phyloP scores from a whole-genome alignment of 2,329 filamentous ascomycete genomes.

The Xylaria sp. region DNA sequence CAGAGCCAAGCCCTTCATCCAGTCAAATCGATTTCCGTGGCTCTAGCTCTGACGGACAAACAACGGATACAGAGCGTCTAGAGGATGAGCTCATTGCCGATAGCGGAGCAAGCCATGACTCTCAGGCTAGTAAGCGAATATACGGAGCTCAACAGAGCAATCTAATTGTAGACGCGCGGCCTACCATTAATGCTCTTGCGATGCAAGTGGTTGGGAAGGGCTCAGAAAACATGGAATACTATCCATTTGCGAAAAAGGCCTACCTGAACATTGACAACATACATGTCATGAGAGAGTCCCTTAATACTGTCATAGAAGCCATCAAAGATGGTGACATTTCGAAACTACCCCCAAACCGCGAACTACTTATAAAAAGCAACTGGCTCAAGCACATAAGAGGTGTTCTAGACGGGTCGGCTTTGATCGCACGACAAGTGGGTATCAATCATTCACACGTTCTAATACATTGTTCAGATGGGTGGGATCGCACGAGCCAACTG shows the following conservation, averaged over 20 bases:
- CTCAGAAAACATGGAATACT: slow-evolving; percentile 98
- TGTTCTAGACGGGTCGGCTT: slow-evolving; percentile 83
- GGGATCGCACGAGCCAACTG: slow-evolving; percentile 96
- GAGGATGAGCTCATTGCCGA: slow-evolving; percentile 74
- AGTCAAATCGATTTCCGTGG: slow-evolving; percentile 64
- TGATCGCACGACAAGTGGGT: slow-evolving; percentile 89
- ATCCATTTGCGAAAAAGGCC: slow-evolving; percentile 88
- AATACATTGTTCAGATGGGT: slow-evolving; percentile 98
- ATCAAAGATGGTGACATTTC: slow-evolving; percentile 93
- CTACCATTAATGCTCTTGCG: slow-evolving; percentile 91
- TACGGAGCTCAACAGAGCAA: slow-evolving; percentile 96
- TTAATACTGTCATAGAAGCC: slow-evolving; percentile 87
- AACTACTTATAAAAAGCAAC: slow-evolving; percentile 82
- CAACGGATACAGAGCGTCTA: slow-evolving; percentile 70
- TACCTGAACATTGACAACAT: slow-evolving; percentile 98
- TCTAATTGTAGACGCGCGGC: slow-evolving; percentile 93
- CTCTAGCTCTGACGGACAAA: slow-evolving; percentile 58
- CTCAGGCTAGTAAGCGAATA: slow-evolving; percentile 72
- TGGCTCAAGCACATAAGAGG: slow-evolving; percentile 92
- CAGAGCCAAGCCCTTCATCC: slow-evolving; percentile 55
- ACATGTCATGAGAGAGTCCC: slow-evolving; percentile 93
- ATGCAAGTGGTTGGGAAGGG: slow-evolving; percentile 95
- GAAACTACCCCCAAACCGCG: slow-evolving; percentile 81
- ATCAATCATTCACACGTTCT: slow-evolving; percentile 94
- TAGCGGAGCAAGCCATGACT: slow-evolving; percentile 63